Evolutionary conservation across 1,139 yeast species (phyloP), one percentile per base, ranked within the genome.

Genomic region (Magnusiomyces magnusii): DNA sequence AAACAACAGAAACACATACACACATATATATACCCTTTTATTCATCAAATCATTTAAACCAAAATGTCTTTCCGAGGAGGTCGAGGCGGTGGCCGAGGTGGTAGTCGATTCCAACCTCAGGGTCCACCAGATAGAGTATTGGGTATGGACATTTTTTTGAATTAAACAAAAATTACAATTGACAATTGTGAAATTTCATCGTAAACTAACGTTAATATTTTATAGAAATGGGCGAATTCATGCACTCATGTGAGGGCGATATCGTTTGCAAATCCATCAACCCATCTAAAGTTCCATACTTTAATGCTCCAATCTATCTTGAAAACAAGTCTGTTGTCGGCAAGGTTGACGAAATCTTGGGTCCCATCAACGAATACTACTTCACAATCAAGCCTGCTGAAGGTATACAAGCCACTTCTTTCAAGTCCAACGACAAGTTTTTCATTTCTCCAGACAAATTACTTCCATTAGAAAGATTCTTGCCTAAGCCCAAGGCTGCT

Each of bases 251-350:
- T 74, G 99, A 95, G 76, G 97, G 97, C 62, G 99, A 95, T 71
- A 87, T 95, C 72, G 96, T 95, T 59, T 93, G 98, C 78, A 90
- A 93, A 71, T 90, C 97, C 55, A 88, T 88, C 70, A 93, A 93
- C 75, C 36, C 36, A 31, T 83, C 89, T 62, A 93, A 93, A 79
- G 81, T 95, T 66, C 99, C 99, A 68, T 95, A 93, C 75, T 95
- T 95, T 82, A 95, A 95, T 77, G 99, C 99, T 34, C 99, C 99
- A 72, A 92, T 95, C 71, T 95, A 87, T 74, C 82, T 93, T 67
- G 98, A 93, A 74, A 93, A 93, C 80, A 76, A 76, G 80, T 87
- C 96, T 36, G 95, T 88, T 71, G 85, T 95, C 58, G 99, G 99
- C 69, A 95, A 95, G 76, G 96, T 95, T 61, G 99, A 95, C 73